Evolutionary conservation across 2,329 filamentous ascomycete genomes (phyloP).

Genomic region (Ceratocystis alfenasii): DNA sequence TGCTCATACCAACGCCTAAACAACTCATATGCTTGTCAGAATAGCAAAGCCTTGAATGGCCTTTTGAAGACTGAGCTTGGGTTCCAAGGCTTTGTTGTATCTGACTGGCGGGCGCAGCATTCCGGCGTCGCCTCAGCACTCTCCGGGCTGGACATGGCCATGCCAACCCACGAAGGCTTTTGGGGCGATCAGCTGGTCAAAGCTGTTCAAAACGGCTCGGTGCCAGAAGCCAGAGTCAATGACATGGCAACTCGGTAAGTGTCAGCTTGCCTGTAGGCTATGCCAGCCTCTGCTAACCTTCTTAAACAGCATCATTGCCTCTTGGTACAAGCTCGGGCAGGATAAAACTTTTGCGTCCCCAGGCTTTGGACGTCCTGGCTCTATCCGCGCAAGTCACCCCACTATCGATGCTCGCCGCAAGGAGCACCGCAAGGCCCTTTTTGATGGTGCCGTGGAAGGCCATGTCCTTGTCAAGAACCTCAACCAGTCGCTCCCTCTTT

Average conservation of each 20-base stretch:
- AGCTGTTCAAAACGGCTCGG: conserved; percentile 48
- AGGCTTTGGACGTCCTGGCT: conserved; percentile 41
- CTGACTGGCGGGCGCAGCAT: conserved; percentile 58
- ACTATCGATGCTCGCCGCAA: conserved; percentile 38
- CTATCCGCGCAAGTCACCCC: conserved; percentile 39
- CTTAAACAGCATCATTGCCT: conserved; percentile 36
- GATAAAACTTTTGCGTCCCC: conserved; percentile 36
- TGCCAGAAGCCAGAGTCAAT: conserved; percentile 43
- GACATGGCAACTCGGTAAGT: conserved; percentile 46
- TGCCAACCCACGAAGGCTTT: conserved; percentile 40
- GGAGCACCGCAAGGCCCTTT: conserved; percentile 31
- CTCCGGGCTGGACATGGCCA: conserved; percentile 60
- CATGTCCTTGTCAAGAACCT: conserved; percentile 54
- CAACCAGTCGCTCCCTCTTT: conserved; percentile 43
- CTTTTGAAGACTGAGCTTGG: conserved; percentile 51
- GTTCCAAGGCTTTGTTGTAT: conserved; percentile 54
- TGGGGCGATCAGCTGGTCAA: conserved; percentile 45
- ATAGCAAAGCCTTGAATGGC: conserved; percentile 54
- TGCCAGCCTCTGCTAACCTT: background rate
- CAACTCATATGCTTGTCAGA: conserved; percentile 59
- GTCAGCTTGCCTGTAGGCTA: background rate
- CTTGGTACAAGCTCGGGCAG: conserved; percentile 46
- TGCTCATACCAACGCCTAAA: conserved; percentile 61
- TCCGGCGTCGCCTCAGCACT: conserved; percentile 48
- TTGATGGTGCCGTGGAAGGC: conserved; percentile 49